Base-by-base conservation (phyloP, 1,284 basidiomycete species). In the Ceratobasidium theobromae region DNA sequence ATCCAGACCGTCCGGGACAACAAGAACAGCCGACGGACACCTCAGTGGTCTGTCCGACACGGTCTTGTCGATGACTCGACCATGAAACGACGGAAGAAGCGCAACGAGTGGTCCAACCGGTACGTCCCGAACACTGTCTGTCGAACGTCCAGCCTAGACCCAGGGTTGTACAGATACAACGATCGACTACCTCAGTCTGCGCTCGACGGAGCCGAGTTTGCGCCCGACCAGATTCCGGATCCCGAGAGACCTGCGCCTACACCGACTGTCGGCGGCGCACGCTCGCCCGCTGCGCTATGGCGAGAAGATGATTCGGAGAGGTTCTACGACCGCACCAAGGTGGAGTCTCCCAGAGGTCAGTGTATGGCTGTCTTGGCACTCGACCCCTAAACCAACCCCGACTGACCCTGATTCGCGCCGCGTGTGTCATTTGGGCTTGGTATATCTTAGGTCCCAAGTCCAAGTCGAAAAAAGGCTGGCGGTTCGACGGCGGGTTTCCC, bases 21-120 rank as follows among this genome's bases (percentile, higher is more conserved):
- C 81, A 92, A 95, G 80, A 95, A 86, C 72, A 83, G 89, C 73
- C 81, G 84, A 28, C 87, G 95, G 65, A 97, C 95, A 21, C 95
- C 95, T n/a, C 94, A 95, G 74, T 98, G 95, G 95, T 91, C 91
- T 0, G 82, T 93, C 75, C 86, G 87, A 69, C 92, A 91, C 74
- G 94, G 94, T 32, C 86, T 98, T 52, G 86, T 97, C 71, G 84
- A 95, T 75, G 87, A 84, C 28, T 79, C 85, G 28, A 85, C 87
- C 71, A 86, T 90, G 73, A 83, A 85, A 72, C 88, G 92, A 73
- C 86, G 88, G 68, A 83, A 87, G 72, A 84, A 82, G 67, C 89
- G 88, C 74, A 91, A 87, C 51, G 88, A 93, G 72, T 97, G 94
- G 94, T 88, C 92, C 4, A 79, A 78, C 67, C 86, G 91, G 62